A percentile compares a stretch with the other conserved stretches of the same genome.
phyloP scores from a whole-genome alignment of 305 asterid species.

The Rubia peregrina region DNA sequence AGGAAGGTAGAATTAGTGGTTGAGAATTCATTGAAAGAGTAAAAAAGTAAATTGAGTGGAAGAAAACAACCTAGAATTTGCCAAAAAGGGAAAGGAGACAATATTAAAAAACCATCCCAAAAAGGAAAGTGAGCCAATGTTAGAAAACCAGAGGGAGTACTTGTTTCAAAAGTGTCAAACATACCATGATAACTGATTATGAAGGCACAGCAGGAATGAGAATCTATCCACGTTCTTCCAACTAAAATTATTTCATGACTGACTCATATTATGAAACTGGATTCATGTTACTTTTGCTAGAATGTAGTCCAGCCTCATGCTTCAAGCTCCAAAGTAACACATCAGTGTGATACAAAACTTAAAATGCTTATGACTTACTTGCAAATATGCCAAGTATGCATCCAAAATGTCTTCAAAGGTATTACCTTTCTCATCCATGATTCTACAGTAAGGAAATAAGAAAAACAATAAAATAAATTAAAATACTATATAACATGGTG shows the following conservation, averaged over 20 bases:
- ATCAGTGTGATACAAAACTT: constrained; percentile 9
- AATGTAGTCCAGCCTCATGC: not conserved
- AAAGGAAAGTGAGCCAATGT: too few relatives aligned
- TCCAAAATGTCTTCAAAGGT: constrained; percentile 83
- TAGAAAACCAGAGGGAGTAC: not conserved
- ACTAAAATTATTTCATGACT: not conserved
- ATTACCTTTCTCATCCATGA: constrained; percentile 40
- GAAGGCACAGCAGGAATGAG: not conserved
- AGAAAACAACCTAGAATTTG: too few relatives aligned
- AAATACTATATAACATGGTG: not conserved
- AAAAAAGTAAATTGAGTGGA: too few relatives aligned
- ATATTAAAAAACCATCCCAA: too few relatives aligned
- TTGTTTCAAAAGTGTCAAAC: not conserved
- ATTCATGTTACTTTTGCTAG: not conserved
- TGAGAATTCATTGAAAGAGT: too few relatives aligned
- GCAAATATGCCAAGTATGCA: constrained; percentile 79
- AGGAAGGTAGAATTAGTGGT: too few relatives aligned
- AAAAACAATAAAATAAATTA: not conserved
- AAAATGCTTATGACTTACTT: constrained; percentile 43
- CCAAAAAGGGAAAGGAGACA: too few relatives aligned
- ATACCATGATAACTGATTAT: not conserved
- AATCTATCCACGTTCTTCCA: not conserved
- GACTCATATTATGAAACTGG: not conserved
- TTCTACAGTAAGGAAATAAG: constrained; percentile 33
- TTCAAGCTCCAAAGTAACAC: not conserved